Conservation (phyloP, 805 yeast species). For the Myxozyma geophila region DNA sequence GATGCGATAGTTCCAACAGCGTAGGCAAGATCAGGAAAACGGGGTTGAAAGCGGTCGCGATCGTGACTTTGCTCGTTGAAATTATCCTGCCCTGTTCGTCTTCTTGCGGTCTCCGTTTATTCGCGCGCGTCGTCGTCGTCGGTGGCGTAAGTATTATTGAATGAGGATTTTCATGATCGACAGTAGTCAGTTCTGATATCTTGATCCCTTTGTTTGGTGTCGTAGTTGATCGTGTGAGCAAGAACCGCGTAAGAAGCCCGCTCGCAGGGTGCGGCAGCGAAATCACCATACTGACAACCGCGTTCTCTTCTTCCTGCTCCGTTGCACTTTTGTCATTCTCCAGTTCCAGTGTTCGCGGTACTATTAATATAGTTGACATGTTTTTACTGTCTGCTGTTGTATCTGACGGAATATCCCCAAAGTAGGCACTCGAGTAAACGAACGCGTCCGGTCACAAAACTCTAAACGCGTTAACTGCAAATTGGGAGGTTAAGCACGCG, state of each 20-base stretch:
- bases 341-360: background rate
- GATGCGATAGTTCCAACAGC: constrained; percentile 8
- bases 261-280: constrained; percentile 34
- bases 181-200: constrained; percentile 15
- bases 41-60: constrained; percentile 31
- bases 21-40: constrained; percentile 23
- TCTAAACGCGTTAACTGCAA: background rate
- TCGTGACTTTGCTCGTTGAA: constrained; percentile 11
- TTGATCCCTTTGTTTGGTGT: background rate
- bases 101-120: background rate
- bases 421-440: background rate
- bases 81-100: constrained; percentile 17
- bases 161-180: constrained; percentile 12
- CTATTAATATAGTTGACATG: constrained; percentile 17
- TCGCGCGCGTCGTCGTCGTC: background rate
- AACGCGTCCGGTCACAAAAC: background rate
- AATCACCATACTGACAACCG: constrained; percentile 4
- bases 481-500: background rate
- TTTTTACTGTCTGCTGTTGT: background rate
- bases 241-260: constrained; percentile 18
- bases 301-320: constrained; percentile 2
- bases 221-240: background rate
- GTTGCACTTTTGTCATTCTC: no score
- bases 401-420: background rate
- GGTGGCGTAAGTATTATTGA: constrained; percentile 13